Conservation (phyloP, 768 basidiomycete genomes). For the Sistotremastrum niveocremeum region DNA sequence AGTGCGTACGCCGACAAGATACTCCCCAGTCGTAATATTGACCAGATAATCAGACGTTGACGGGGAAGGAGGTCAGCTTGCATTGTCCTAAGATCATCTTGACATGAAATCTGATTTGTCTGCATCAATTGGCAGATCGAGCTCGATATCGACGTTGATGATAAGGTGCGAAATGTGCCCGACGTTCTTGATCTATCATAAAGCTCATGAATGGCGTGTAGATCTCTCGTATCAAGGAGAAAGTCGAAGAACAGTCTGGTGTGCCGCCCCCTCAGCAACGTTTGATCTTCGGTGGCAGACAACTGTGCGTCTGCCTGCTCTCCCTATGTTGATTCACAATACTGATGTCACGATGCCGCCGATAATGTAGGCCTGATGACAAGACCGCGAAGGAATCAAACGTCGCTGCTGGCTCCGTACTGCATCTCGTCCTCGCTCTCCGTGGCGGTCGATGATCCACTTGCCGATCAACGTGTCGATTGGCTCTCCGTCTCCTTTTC, state of each 20-base stretch:
- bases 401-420: constrained; percentile 71
- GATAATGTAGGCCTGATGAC: constrained; percentile 61
- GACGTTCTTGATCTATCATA: neutral
- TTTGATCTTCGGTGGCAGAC: constrained; percentile 83
- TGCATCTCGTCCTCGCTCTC: constrained; percentile 90
- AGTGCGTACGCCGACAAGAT: constrained; percentile 27
- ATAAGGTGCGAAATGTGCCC: constrained; percentile 41
- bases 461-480: neutral
- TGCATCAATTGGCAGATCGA: constrained; percentile 50
- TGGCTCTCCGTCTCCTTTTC: too few relatives aligned
- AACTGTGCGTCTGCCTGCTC: constrained; percentile 50
- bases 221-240: constrained; percentile 93
- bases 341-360: neutral
- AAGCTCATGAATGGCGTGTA: constrained; percentile 19
- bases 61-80: constrained; percentile 79
- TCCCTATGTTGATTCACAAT: neutral
- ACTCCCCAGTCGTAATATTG: constrained; percentile 1
- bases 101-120: neutral
- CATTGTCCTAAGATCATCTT: neutral
- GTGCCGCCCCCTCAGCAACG: constrained; percentile 95
- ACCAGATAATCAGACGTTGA: constrained; percentile 55
- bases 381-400: constrained; percentile 79
- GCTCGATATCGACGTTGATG: constrained; percentile 84
- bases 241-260: constrained; percentile 96
- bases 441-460: constrained; percentile 63